A percentile compares a stretch with the other conserved stretches of the same genome.
These are phyloP conservation scores for Backusella psychrophila DNA, from an alignment of 192 early-diverging fungal species.

Conservation along the genomic window DNA sequence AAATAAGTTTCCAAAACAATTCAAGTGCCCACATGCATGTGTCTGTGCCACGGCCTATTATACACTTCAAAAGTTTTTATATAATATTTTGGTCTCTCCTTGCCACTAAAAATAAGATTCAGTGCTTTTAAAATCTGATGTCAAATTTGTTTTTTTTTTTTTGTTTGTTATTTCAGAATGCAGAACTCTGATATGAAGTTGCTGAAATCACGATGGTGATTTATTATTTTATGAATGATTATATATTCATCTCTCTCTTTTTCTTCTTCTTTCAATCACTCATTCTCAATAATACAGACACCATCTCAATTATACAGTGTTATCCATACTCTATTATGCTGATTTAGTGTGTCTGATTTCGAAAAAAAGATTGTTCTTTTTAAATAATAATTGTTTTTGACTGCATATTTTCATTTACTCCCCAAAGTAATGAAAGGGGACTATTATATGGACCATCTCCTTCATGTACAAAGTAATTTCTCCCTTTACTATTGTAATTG, in stretches of 20 bases:
- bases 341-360: neutral
- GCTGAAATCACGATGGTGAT: neutral
- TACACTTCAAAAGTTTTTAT: neutral
- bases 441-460: neutral
- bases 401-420: slow-evolving; percentile 1
- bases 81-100: neutral
- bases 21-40: neutral
- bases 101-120: neutral
- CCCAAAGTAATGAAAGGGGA: slow-evolving; percentile 3
- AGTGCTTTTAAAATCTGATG: neutral
- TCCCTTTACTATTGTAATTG: neutral
- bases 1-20: neutral
- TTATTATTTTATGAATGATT: too few relatives aligned
- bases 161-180: neutral
- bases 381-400: neutral
- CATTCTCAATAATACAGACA: neutral
- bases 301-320: neutral
- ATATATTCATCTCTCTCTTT: too few relatives aligned
- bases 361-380: neutral
- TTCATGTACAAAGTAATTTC: neutral
- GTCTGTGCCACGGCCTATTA: neutral
- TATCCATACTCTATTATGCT: neutral
- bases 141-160: neutral
- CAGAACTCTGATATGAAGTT: neutral
- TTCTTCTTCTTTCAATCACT: too few relatives aligned